Conservation (phyloP, 148 eudicot species). For the Tetragonia tetragonoides region DNA sequence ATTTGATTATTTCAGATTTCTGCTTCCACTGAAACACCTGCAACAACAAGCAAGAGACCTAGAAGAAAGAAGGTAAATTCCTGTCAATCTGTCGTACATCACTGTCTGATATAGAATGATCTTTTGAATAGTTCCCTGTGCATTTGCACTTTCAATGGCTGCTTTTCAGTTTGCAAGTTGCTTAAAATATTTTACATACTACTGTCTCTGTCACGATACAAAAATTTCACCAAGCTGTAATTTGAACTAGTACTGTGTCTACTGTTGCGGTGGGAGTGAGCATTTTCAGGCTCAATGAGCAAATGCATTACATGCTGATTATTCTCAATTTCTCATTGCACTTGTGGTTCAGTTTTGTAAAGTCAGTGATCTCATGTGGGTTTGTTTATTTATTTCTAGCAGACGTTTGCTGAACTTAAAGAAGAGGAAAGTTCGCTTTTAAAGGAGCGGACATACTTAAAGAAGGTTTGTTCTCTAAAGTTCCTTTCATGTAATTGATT, state of each 20-base stretch:
- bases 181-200: background rate
- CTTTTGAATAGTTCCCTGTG: background rate
- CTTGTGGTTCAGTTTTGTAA: too few relatives aligned
- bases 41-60: conserved; percentile 37
- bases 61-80: conserved; percentile 54
- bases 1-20: conserved; percentile 35
- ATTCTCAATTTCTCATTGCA: too few relatives aligned
- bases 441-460: conserved; percentile 47
- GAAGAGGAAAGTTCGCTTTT: conserved; percentile 51
- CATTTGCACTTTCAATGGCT: background rate
- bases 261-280: too few relatives aligned
- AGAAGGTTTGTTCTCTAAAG: conserved; percentile 35
- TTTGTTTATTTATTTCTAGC: conserved; percentile 3
- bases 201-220: too few relatives aligned
- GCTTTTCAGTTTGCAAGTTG: background rate
- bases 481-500: background rate
- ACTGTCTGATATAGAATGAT: too few relatives aligned
- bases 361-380: background rate
- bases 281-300: too few relatives aligned
- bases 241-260: too few relatives aligned
- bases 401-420: conserved; percentile 62
- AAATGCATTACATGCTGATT: too few relatives aligned
- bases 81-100: background rate
- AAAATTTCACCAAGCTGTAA: too few relatives aligned
- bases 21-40: conserved; percentile 31